A percentile compares a stretch with the other conserved stretches of the same genome.
These are phyloP conservation scores for Spiromastix sp. DNA, from an alignment of 2,329 filamentous ascomycete species.

Conservation along the genomic window DNA sequence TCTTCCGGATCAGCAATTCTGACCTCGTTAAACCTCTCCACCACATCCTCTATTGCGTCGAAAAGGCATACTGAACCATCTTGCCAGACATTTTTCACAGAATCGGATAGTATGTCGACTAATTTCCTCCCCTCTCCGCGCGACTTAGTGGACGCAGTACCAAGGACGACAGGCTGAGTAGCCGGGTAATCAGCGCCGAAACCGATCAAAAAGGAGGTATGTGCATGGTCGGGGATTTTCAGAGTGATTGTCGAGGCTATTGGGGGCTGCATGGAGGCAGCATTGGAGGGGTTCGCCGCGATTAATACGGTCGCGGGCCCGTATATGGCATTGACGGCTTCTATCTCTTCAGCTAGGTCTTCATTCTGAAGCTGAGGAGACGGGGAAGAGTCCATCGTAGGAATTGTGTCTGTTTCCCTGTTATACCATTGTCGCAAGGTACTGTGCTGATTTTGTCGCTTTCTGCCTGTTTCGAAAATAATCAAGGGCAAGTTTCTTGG, in stretches of 20 bases:
- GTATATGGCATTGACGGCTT: conserved; percentile 48
- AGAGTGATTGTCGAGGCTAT: conserved; percentile 44
- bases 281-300: conserved; percentile 13
- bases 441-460: too few relatives aligned
- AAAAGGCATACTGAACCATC: conserved; percentile 77
- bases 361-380: too few relatives aligned
- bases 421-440: too few relatives aligned
- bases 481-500: too few relatives aligned
- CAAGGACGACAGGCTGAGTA: conserved; percentile 60
- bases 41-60: conserved; percentile 66
- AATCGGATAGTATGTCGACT: conserved; percentile 57
- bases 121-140: conserved; percentile 63
- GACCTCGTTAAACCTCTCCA: conserved; percentile 45
- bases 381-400: conserved; percentile 13
- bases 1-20: conserved; percentile 20
- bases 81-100: conserved; percentile 57
- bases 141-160: conserved; percentile 67
- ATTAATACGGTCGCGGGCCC: conserved; percentile 50
- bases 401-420: too few relatives aligned
- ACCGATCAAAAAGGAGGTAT: conserved; percentile 41
- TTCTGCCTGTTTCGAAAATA: too few relatives aligned
- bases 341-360: conserved; percentile 38
- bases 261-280: conserved; percentile 15
- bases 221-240: conserved; percentile 50
- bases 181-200: conserved; percentile 70